Evolutionary conservation across 2,329 filamentous ascomycete genomes (phyloP), one percentile per base, ranked within the genome.

Genomic region (Aspergillus bombycis): DNA sequence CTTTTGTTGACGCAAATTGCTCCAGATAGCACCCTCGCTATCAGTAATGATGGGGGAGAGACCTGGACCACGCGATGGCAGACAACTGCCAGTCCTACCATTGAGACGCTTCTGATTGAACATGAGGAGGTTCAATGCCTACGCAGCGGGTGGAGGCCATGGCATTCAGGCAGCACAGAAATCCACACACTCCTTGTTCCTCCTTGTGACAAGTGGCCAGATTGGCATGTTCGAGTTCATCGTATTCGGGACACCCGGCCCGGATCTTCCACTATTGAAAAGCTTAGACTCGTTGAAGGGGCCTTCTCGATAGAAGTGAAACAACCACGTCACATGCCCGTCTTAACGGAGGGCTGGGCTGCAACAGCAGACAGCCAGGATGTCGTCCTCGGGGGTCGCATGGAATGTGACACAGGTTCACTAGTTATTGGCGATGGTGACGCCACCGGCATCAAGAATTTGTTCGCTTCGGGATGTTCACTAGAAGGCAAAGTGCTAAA

Each of bases 1-100:
- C 64, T 73, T 0, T 43, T 80, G 14, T 70, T 80, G n/a, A 70
- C 74, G n/a, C 78, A 80, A 59, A 74, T 77, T 9, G 78, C 79
- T 0, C 78, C 78, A 19, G 79, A 81, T 60, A 80, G 71, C 59
- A 79, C 75, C 0, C 65, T 80, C 1, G 72, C 74, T 5, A 62
- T 80, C 2, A 80, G 76, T 45, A 74, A 75, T 62, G 78, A 81
- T 57, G 71, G 65, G 0, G 77, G 75, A 0, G 76, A 79, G 48
- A 79, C 74, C 14, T 80, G 78, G 78, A 74, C 65, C 65, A 12
- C 41, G 54, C 5, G 61, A 63, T 23, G 62, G 65, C n/a, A 58
- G 6, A 46, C 43, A 11, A 46, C 11, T 6, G 1, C 1, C 9
- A 46, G 11, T 14, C 43, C 43, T 14, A 46, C 4, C 0, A 23